phyloP scores from a whole-genome alignment of 202 grass and related monocot genomes.

The Elaeis oleifera region DNA sequence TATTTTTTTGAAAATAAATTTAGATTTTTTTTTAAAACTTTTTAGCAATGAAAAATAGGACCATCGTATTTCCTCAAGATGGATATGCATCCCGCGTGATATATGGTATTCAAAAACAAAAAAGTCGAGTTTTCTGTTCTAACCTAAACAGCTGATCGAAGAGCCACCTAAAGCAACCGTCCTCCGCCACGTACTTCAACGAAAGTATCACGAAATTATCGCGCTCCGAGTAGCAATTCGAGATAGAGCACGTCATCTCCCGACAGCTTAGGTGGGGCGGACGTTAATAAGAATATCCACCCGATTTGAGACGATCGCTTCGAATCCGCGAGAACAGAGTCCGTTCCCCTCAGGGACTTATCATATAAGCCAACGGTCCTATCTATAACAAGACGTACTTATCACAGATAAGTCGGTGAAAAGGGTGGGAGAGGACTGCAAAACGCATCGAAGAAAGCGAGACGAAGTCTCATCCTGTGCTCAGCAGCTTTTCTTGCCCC shows the following conservation, averaged over 20 bases:
- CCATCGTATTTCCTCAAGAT: no score
- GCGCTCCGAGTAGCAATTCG: no score
- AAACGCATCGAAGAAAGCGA: conserved; percentile 96
- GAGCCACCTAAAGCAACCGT: no score
- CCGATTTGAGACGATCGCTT: conserved; percentile 62
- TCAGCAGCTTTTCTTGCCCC: neutral
- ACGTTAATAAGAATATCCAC: conserved; percentile 53
- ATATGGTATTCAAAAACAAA: no score
- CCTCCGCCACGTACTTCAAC: no score
- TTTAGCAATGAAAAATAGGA: no score
- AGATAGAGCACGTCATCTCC: neutral
- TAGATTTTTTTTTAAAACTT: no score
- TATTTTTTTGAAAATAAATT: no score
- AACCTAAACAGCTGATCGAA: no score
- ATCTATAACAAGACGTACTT: accelerated
- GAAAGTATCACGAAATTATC: no score
- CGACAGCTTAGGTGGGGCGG: neutral
- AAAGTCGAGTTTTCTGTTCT: no score
- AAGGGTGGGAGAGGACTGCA: conserved; percentile 67
- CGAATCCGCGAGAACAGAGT: conserved; percentile 55
- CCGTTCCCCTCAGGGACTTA: neutral
- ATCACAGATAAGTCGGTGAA: conserved; percentile 57
- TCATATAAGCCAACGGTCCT: conserved; percentile 18
- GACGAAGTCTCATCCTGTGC: conserved; percentile 43
- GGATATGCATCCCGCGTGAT: no score